phyloP scores from a whole-genome alignment of 306 rosid species.

The Begonia loranthoides region DNA sequence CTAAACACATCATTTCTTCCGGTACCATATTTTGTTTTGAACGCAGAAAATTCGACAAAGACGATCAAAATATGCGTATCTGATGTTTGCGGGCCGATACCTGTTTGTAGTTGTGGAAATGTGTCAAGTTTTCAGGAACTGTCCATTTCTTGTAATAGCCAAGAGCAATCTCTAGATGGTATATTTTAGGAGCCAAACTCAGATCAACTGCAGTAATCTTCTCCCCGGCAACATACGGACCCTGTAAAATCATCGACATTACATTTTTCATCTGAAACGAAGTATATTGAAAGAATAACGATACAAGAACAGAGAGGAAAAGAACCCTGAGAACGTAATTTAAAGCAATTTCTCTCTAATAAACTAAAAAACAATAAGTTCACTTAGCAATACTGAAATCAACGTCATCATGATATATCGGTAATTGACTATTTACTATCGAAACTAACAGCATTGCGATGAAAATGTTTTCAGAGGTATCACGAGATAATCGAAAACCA shows the following conservation, averaged over 20 bases:
- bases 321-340: no score
- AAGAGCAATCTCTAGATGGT: not conserved
- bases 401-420: no score
- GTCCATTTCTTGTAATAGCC: not conserved
- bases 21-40: not conserved
- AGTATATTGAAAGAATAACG: no score
- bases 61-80: not conserved
- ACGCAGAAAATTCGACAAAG: not conserved
- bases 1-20: no score
- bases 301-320: no score
- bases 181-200: conserved; percentile 1
- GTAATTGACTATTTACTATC: no score
- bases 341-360: no score
- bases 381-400: no score
- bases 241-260: not conserved
- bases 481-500: not conserved
- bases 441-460: no score
- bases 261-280: no score
- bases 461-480: no score
- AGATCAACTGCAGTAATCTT: not conserved
- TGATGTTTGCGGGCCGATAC: not conserved
- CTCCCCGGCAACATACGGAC: not conserved
- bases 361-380: no score
- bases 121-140: not conserved
- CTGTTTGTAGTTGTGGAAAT: not conserved